Conservation (phyloP, 257 asterid genomes). For the Nicotiana obtusifolia region DNA sequence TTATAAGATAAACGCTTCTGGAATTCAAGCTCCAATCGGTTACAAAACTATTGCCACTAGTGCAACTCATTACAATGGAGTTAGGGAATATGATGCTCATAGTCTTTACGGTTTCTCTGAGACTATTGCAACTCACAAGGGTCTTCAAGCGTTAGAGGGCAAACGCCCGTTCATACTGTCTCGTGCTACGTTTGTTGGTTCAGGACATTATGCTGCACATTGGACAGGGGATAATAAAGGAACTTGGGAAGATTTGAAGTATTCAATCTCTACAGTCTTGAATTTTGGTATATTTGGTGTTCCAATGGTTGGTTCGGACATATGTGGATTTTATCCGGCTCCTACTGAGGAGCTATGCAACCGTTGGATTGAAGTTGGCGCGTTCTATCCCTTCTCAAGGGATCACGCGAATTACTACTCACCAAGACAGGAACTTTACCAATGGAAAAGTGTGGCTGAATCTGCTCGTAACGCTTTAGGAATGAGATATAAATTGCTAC, state of each 20-base stretch:
- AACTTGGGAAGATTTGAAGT: constrained; percentile 79
- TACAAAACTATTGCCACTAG: constrained; percentile 90
- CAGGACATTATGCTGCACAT: constrained; percentile 80
- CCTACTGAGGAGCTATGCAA: constrained; percentile 93
- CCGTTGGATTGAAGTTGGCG: constrained; percentile 95
- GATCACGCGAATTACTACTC: constrained; percentile 87
- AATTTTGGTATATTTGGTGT: constrained; percentile 87
- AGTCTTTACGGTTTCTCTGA: constrained; percentile 82
- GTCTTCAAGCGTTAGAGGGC: constrained; percentile 56
- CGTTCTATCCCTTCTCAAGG: constrained; percentile 89
- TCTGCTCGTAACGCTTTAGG: constrained; percentile 93
- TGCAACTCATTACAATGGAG: constrained; percentile 75
- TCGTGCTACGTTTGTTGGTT: constrained; percentile 79
- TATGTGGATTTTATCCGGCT: constrained; percentile 88
- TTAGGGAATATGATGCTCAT: constrained; percentile 87
- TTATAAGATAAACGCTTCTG: constrained; percentile 89
- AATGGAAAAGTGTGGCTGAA: constrained; percentile 82
- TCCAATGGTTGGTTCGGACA: constrained; percentile 98
- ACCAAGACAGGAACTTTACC: constrained; percentile 97
- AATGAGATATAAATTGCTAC: constrained; percentile 77
- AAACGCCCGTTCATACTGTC: constrained; percentile 84
- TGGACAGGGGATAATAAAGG: constrained; percentile 98
- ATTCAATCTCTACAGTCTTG: constrained; percentile 73
- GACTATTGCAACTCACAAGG: constrained; percentile 79
- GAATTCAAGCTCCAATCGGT: constrained; percentile 60